These are phyloP conservation scores for Penicillium subrubescens DNA, from an alignment of 495 filamentous ascomycete genomes.

Conservation along the genomic window DNA sequence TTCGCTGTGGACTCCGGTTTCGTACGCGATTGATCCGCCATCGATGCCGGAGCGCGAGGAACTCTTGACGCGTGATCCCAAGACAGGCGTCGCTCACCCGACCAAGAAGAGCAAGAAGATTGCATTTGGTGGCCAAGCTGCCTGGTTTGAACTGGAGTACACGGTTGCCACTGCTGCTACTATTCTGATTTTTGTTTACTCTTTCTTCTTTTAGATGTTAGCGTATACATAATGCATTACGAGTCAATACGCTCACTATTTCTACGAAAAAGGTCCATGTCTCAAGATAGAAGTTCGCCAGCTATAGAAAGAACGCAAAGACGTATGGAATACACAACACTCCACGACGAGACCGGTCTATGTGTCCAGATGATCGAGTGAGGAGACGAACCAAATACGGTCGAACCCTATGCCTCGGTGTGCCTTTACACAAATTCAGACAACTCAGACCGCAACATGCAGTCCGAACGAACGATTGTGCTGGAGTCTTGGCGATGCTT, in stretches of 20 bases:
- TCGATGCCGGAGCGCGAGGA: conserved; percentile 47
- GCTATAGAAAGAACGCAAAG: neutral
- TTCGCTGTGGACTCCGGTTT: conserved; percentile 42
- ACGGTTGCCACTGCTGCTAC: conserved; percentile 40
- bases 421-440: neutral
- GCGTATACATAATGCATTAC: conserved; percentile 18
- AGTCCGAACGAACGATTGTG: neutral
- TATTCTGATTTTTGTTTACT: conserved; percentile 42
- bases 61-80: conserved; percentile 41
- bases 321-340: too few species aligned
- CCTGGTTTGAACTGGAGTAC: conserved; percentile 47
- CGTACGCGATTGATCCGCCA: conserved; percentile 48
- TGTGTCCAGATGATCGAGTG: too few species aligned
- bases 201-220: conserved; percentile 34
- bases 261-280: neutral
- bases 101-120: conserved; percentile 45
- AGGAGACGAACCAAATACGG: too few species aligned
- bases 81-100: conserved; percentile 49
- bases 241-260: conserved; percentile 7
- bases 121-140: conserved; percentile 42
- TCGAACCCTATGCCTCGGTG: too few species aligned
- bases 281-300: neutral
- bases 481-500: too few species aligned
- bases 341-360: too few species aligned
- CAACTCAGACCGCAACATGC: neutral